Percentiles rank a stretch among this genome's conserved stretches.
phyloP scores from a whole-genome alignment of 176 grass and related monocot species.

The Paspalum notatum region DNA sequence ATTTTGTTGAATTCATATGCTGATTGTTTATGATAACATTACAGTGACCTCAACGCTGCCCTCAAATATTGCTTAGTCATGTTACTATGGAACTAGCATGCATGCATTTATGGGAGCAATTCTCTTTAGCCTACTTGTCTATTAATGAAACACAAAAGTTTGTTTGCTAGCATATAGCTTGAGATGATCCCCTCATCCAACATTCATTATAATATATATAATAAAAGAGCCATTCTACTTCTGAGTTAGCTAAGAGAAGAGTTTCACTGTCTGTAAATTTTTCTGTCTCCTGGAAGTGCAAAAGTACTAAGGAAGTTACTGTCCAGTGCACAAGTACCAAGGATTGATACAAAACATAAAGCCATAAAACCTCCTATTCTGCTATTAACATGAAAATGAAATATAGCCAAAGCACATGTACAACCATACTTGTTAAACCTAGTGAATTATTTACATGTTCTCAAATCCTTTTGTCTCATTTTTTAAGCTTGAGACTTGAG shows the following conservation, averaged over 20 bases:
- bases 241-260: background rate
- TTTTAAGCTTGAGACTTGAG: background rate
- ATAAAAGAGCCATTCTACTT: slow-evolving; percentile 4
- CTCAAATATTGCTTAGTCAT: background rate
- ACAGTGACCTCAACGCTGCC: background rate
- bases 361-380: slow-evolving; percentile 12
- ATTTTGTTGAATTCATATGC: background rate
- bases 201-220: background rate
- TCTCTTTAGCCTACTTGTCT: background rate
- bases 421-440: background rate
- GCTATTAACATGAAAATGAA: background rate
- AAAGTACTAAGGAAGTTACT: background rate
- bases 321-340: background rate
- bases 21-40: background rate
- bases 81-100: background rate
- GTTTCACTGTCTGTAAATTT: background rate
- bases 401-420: slow-evolving; percentile 1
- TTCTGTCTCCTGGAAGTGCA: background rate
- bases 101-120: background rate
- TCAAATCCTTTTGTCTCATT: background rate
- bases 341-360: background rate
- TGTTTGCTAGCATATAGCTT: background rate
- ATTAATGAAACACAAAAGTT: slow-evolving; percentile 7
- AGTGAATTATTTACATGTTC: background rate
- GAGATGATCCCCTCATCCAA: background rate